phyloP scores from a whole-genome alignment of 768 basidiomycete genomes.

The Mycena belliarum region DNA sequence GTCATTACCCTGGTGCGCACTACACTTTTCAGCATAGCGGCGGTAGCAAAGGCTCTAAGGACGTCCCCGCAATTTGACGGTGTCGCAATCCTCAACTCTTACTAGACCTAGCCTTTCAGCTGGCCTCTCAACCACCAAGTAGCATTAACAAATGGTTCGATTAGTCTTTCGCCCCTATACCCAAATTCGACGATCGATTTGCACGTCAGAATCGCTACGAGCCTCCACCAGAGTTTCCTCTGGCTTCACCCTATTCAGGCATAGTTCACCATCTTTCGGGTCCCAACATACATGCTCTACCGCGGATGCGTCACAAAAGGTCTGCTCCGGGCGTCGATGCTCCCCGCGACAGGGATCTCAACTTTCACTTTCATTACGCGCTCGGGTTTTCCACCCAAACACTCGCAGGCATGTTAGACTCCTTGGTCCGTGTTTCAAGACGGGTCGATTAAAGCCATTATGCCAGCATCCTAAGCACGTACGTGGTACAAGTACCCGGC shows the following conservation, averaged over 20 bases:
- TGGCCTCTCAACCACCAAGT: too few species aligned
- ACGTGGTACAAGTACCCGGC: conserved; percentile 52
- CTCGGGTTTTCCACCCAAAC: conserved; percentile 72
- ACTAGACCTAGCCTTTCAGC: too few species aligned
- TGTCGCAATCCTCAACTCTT: too few species aligned
- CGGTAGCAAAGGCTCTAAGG: too few species aligned
- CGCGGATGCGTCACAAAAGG: conserved; percentile 72
- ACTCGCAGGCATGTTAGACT: conserved; percentile 84
- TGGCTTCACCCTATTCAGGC: conserved; percentile 68
- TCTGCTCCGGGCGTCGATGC: conserved; percentile 77
- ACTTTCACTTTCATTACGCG: conserved; percentile 74
- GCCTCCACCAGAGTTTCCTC: conserved; percentile 96
- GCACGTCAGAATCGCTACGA: conserved; percentile 95
- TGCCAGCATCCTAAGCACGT: conserved; percentile 73
- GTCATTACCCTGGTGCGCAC: too few species aligned
- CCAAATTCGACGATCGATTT: conserved; percentile 95
- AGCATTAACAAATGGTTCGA: conserved; percentile 91
- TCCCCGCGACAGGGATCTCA: conserved; percentile 62
- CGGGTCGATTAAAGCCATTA: conserved; percentile 80
- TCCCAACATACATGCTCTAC: conserved; percentile 85
- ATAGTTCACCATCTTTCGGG: conserved; percentile 92
- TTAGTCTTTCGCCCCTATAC: conserved; percentile 97
- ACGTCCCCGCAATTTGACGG: too few species aligned
- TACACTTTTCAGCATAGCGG: too few species aligned
- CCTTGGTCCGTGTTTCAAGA: conserved; percentile 88